phyloP scores from a whole-genome alignment of 345 rosid genomes.

The Physaria fendleri region DNA sequence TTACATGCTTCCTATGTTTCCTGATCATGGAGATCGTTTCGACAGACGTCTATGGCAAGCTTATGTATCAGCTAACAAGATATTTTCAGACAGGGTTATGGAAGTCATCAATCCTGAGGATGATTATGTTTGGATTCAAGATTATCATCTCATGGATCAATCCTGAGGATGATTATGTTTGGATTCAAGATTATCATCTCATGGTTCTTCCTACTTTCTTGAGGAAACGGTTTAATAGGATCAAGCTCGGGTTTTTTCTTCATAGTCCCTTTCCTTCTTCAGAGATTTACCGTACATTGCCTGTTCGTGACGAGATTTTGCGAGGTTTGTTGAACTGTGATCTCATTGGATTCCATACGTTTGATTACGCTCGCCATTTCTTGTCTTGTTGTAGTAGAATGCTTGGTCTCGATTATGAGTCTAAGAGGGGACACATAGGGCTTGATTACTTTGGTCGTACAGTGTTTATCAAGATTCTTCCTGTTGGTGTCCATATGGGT shows the following conservation, averaged over 20 bases:
- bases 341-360: constrained; percentile 42
- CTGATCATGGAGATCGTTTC: constrained; percentile 36
- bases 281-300: constrained; percentile 37
- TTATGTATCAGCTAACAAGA: constrained; percentile 37
- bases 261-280: constrained; percentile 42
- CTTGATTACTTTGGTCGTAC: constrained; percentile 40
- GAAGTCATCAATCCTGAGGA: constrained; percentile 38
- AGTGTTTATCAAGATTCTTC: constrained; percentile 34
- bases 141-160: constrained; percentile 44
- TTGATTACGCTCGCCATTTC: constrained; percentile 40
- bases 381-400: constrained; percentile 38
- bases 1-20: constrained; percentile 37
- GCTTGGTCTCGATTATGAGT: constrained; percentile 41
- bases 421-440: constrained; percentile 35
- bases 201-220: constrained; percentile 40
- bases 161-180: constrained; percentile 37
- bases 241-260: constrained; percentile 39
- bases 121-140: constrained; percentile 40
- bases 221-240: constrained; percentile 33
- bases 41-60: constrained; percentile 33
- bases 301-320: constrained; percentile 34
- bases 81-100: constrained; percentile 36
- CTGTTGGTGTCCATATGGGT: constrained; percentile 38
- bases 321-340: constrained; percentile 38
- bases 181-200: constrained; percentile 45